Evolutionary conservation across 1,139 yeast genomes (phyloP).

Genomic region (Suhomyces guaymorum): DNA sequence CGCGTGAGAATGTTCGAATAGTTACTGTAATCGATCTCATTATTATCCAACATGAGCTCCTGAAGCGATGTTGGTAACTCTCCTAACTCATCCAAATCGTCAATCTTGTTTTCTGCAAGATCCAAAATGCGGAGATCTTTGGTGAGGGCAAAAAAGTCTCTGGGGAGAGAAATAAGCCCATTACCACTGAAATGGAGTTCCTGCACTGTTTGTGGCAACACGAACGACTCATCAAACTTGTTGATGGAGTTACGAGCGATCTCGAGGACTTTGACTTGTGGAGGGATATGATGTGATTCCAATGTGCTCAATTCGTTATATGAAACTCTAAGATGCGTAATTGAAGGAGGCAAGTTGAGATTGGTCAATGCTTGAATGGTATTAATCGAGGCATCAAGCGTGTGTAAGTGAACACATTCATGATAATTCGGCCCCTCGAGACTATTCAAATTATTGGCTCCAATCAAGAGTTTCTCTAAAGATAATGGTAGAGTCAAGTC

Average conservation of each 20-base stretch:
- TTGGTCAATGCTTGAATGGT: constrained; percentile 15
- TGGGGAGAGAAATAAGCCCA: constrained; percentile 18
- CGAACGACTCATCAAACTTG: constrained; percentile 12
- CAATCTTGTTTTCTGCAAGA: constrained; percentile 23
- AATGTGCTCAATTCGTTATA: constrained; percentile 20
- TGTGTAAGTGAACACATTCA: constrained; percentile 7
- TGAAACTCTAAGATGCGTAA: constrained; percentile 18
- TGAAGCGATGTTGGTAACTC: constrained; percentile 20
- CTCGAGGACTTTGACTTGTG: constrained; percentile 17
- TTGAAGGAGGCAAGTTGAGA: constrained; percentile 17
- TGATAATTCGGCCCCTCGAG: constrained; percentile 20
- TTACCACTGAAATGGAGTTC: constrained; percentile 22
- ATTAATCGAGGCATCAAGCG: constrained; percentile 19
- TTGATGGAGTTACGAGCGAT: constrained; percentile 19
- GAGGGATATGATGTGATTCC: constrained; percentile 17
- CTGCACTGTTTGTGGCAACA: constrained; percentile 17
- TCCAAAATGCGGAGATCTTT: constrained; percentile 16
- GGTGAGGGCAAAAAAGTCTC: constrained; percentile 16
- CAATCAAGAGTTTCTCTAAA: constrained; percentile 17
- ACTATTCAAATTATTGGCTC: constrained; percentile 22
- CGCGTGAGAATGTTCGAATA: constrained; percentile 22
- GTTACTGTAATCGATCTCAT: constrained; percentile 26
- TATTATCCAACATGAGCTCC: constrained; percentile 23
- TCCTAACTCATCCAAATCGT: constrained; percentile 30
- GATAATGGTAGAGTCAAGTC: constrained; percentile 17